phyloP scores from a whole-genome alignment of 768 basidiomycete genomes.

The Vararia minispora region DNA sequence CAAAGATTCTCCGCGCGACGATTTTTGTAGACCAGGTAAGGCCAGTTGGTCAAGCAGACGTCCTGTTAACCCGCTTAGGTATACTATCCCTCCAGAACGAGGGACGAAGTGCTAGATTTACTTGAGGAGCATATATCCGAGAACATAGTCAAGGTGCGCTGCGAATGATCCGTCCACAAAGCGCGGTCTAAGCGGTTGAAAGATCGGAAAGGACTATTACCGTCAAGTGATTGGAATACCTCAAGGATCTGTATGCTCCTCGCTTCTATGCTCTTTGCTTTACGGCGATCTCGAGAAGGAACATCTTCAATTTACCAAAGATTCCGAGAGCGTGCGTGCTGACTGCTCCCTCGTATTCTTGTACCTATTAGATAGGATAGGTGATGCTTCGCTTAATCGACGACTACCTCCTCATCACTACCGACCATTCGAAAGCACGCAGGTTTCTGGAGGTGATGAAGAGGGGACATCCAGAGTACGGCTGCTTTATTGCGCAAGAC shows the following conservation, averaged over 20 bases:
- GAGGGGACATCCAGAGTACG: slow-evolving; percentile 87
- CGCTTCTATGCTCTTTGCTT: slow-evolving; percentile 87
- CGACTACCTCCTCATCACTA: slow-evolving; percentile 87
- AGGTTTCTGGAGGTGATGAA: slow-evolving; percentile 71
- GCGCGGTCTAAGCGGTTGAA: not conserved
- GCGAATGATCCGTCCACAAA: not conserved
- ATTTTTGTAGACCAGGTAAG: slow-evolving; percentile 80
- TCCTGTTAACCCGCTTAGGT: slow-evolving; percentile 25
- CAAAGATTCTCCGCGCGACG: slow-evolving; percentile 53
- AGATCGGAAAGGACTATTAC: slow-evolving; percentile 79
- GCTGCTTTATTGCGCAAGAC: slow-evolving; percentile 78
- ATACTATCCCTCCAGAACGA: slow-evolving; percentile 39
- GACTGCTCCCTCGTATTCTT: not conserved
- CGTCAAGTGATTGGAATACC: slow-evolving; percentile 92
- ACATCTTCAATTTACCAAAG: slow-evolving; percentile 40
- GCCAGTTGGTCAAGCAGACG: not conserved
- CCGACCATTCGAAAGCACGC: slow-evolving; percentile 44
- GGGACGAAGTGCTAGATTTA: slow-evolving; percentile 53
- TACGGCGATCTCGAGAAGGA: slow-evolving; percentile 82
- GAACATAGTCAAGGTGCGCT: slow-evolving; percentile 77
- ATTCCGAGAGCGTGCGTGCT: slow-evolving; percentile 49
- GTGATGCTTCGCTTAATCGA: slow-evolving; percentile 81
- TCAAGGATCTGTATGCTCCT: slow-evolving; percentile 93
- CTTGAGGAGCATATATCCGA: slow-evolving; percentile 85
- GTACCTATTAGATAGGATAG: slow-evolving; percentile 26